Base-by-base conservation (phyloP, 345 rosid species). In the Lagerstroemia speciosa region DNA sequence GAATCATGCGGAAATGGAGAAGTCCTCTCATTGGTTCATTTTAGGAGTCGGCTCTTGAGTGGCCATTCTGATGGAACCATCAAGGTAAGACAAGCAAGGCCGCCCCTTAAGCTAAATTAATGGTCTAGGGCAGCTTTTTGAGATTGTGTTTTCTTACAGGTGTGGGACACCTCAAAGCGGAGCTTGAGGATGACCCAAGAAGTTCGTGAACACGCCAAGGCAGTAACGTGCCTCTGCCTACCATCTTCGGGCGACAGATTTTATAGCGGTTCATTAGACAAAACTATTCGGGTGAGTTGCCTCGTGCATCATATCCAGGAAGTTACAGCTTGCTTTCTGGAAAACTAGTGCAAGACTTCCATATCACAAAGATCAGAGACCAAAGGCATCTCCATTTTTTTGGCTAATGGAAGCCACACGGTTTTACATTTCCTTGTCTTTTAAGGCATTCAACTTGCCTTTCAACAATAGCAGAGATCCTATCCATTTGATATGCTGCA, bases 1-100 rank as follows among this genome's bases (percentile, higher is more conserved):
- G 88, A 84, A 37, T 77, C 80, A 27, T 68, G 70, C 36, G 66
- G 69, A 43, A 88, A 88, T 71, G 87, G 88, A 2, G 88, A 85
- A 70, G 79, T 85, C 53, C 69, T 85, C 69, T 84, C 83, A 64
- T 76, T 85, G 77, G 72, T 75, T 61, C 76, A 81, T 67, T 45
- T 81, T 3, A 84, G 81, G 70, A 82, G 83, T 65, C 74, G 82
- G 24, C 61, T 88, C 61, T 22, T 87, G 29, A 84, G 88, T 81
- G 73, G 93, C 70, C 90, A 88, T 74, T 82, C 90, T 1, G 93
- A 85, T 66, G 93, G 93, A 69, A 84, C 90, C 33, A 81, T 88
- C 67, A 88, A 88, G 93, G 93, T 82, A 8, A 50, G 66, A 36
- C 57, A 48, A 27, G 64, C 34, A 24, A 36, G 36, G 37, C 40